Evolutionary conservation across 1,284 basidiomycete genomes (phyloP).

Genomic region (Stygiomarasmius scandens): DNA sequence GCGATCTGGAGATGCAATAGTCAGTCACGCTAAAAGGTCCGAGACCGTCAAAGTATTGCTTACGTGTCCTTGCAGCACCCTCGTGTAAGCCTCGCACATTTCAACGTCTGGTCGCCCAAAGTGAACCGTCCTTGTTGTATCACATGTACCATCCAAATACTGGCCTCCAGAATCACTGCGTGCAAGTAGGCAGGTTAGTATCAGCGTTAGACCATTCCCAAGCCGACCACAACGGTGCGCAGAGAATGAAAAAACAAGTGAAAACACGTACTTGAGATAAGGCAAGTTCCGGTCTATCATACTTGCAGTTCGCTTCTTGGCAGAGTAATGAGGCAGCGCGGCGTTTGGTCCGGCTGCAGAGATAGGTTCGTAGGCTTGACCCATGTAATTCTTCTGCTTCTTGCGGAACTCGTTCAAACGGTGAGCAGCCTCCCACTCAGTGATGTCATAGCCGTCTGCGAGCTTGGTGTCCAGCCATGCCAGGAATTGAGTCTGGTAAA

Average conservation of each 20-base stretch:
- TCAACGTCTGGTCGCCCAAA: conserved; percentile 83
- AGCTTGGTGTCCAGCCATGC: conserved; percentile 91
- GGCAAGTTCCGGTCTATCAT: conserved; percentile 80
- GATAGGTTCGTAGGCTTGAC: conserved; percentile 93
- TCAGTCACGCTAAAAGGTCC: conserved; percentile 9
- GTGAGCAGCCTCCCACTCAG: conserved; percentile 90
- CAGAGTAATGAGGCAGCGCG: conserved; percentile 91
- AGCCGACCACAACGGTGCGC: no score
- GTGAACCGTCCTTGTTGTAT: conserved; percentile 90
- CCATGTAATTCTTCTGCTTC: conserved; percentile 78
- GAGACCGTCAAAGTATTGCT: conserved; percentile 37
- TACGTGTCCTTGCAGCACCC: conserved; percentile 95
- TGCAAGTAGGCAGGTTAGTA: conserved; percentile 12
- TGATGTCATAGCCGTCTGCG: conserved; percentile 75
- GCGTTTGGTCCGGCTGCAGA: conserved; percentile 91
- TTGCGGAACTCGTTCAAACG: conserved; percentile 81
- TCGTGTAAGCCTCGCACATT: conserved; percentile 89
- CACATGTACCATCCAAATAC: conserved; percentile 90
- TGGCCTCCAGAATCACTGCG: conserved; percentile 87
- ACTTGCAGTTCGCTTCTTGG: conserved; percentile 70
- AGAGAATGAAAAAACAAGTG: conserved; percentile 7
- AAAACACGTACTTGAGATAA: no score
- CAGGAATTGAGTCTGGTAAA: conserved; percentile 73
- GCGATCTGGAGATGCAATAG: conserved; percentile 88
- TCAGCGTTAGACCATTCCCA: no score